phyloP scores from a whole-genome alignment of 495 filamentous ascomycete genomes.

The Alectoria sarmentosa region DNA sequence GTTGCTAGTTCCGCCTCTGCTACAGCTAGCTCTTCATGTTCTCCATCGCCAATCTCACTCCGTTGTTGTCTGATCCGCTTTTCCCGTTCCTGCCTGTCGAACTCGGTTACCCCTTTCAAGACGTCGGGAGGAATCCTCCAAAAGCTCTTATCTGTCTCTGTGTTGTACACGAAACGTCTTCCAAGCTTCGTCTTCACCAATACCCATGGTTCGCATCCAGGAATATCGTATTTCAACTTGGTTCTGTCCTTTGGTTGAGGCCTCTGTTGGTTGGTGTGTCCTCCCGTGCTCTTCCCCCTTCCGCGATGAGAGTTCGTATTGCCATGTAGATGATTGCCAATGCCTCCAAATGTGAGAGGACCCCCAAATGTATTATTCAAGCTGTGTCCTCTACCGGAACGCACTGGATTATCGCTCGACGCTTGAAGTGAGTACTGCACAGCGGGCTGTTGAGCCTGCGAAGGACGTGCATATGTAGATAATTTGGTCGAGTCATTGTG shows the following conservation, averaged over 20 bases:
- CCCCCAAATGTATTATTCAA: constrained; percentile 16
- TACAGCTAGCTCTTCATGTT: constrained; percentile 31
- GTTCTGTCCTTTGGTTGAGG: constrained; percentile 70
- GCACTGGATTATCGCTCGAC: no score
- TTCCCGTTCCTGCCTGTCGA: constrained; percentile 51
- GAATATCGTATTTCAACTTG: constrained; percentile 69
- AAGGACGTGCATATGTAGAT: constrained; percentile 78
- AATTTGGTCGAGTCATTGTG: constrained; percentile 80
- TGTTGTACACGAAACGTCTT: constrained; percentile 82
- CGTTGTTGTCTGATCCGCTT: constrained; percentile 37
- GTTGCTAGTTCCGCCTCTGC: constrained; percentile 24
- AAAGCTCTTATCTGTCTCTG: constrained; percentile 74
- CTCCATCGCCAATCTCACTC: constrained; percentile 26
- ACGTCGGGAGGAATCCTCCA: constrained; percentile 88
- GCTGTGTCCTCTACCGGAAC: no score
- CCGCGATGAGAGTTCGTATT: constrained; percentile 28
- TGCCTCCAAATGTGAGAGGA: not conserved
- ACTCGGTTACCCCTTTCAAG: constrained; percentile 68
- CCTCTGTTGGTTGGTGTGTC: constrained; percentile 43
- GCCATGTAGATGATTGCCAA: constrained; percentile 29
- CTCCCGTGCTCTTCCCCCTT: constrained; percentile 42
- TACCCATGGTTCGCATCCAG: constrained; percentile 81
- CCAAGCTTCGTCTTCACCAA: constrained; percentile 86
- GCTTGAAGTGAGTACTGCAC: constrained; percentile 26
- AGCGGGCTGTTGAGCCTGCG: constrained; percentile 31